Base-by-base conservation (phyloP, 176 grass and related monocot species). In the Rhynchospora tenuis region DNA sequence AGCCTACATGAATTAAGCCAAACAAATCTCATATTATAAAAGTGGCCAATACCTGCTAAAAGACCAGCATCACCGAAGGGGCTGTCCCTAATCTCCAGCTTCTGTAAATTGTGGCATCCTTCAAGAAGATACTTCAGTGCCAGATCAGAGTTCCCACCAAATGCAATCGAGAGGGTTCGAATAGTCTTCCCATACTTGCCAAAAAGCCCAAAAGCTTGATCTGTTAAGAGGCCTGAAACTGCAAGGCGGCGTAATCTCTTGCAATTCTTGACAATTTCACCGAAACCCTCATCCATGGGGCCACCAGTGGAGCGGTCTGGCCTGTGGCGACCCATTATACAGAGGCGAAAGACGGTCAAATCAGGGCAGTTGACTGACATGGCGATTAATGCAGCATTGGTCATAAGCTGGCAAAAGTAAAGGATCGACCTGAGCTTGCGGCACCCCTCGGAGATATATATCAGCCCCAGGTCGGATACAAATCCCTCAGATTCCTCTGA, bases 401-500 rank as follows among this genome's bases (percentile, higher is more conserved):
- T 99, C 96, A 99, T 99, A 2, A 46, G 85, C 62, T 99, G 96
- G 86, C 96, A 99, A 78, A 99, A 99, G 87, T 93, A 99, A 0
- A 99, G 85, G 9, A 93, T 95, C 0, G 96, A 99, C 0, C 73
- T 82, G 72, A 99, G 96, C 22, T 59, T 85, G 16, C 16, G 91
- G 73, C 96, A 99, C 45, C 96, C 96, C 82, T 86, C 86, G 0
- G 96, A 89, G 69, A 99, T 99, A 42, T 91, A 89, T 20, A 83
- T 42, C 27, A 99, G 83, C 57, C 96, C 96, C 45, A 86, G 46
- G 78, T 93, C 91, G 0, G 96, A 95, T 7, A 95, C 96, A 17
- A 88, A 61, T 83, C 90, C 93, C 4, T 99, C 96, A 1, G 93
- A 90, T 0, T 95, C 96, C 89, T 99, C 96, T 6, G 80, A 79